Base-by-base conservation (phyloP, 1,139 yeast species). In the Saccharomycopsis crataegensis region DNA sequence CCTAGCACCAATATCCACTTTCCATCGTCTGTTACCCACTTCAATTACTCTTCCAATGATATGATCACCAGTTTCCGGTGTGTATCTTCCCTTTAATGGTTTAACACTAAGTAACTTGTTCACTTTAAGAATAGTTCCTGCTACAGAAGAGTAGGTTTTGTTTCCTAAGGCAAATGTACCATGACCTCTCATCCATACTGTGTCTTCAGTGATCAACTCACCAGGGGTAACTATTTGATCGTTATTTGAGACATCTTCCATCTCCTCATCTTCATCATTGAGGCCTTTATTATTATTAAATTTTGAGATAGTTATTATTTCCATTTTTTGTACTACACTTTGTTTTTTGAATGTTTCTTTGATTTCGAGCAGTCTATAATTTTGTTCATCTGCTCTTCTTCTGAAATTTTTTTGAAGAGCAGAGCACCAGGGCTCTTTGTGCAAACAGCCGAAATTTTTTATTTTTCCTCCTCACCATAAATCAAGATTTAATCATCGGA, bases 141-240 rank as follows among this genome's bases (percentile, higher is more conserved):
- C 97, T 3, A 93, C 96, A 0, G 97, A 84, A 1, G 96, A 86
- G 66, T 80, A 90, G 0, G 97, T 90, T 61, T 78, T 74, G 53
- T 73, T 72, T 40, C 79, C 79, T 44, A 84, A 71, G 59, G 85
- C 82, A 67, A 89, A 93, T 0, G 99, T 94, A 2, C 99, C 99
- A 67, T 94, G 99, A 38, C 99, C 99, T 67, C 96, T 81, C 99
- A 94, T 94, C 97, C 98, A 93, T 5, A 86, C 79, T 7, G 96
- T 90, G 64, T 94, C 99, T 62, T 87, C 95, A 0, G 99, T 93
- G 16, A 94, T 88, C 54, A 91, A 72, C 66, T 94, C 98, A n/a
- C 99, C 99, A 0, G 99, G 99, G 0, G 97, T 89, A 16, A 93
- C 96, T 11, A 84, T 70, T 17, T 67, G 64, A 12, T 61, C 62